Conservation (phyloP, 106 monocot species). For the Allium cepa region DNA sequence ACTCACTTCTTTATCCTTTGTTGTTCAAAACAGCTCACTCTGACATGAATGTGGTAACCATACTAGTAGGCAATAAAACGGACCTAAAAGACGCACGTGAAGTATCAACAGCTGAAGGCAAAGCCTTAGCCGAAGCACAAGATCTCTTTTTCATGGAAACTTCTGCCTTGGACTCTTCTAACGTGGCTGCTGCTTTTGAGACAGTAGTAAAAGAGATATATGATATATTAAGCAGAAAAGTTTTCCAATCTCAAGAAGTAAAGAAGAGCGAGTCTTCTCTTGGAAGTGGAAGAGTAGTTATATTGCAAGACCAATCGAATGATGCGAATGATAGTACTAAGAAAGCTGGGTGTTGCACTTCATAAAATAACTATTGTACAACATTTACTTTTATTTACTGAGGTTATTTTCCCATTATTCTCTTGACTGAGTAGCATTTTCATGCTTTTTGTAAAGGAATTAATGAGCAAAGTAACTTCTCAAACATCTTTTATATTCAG, state of each 20-base stretch:
- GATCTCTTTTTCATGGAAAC: constrained; percentile 24
- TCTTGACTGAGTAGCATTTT: constrained; percentile 8
- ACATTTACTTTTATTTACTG: neutral
- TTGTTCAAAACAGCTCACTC: constrained; percentile 14
- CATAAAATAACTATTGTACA: neutral
- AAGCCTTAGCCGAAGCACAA: constrained; percentile 13
- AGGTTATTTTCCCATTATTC: neutral
- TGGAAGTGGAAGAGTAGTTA: constrained; percentile 11
- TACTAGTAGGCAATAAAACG: constrained; percentile 16
- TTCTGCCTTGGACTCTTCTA: constrained; percentile 15
- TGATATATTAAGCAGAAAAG: constrained; percentile 18
- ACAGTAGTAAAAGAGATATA: constrained; percentile 17
- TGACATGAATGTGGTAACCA: constrained; percentile 23
- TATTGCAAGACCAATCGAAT: neutral
- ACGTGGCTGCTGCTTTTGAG: constrained; percentile 14
- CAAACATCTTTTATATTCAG: too few relatives aligned
- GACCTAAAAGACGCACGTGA: constrained; percentile 11
- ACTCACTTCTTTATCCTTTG: neutral
- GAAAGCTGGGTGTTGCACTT: constrained; percentile 5
- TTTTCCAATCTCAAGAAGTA: constrained; percentile 14
- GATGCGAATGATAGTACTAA: neutral
- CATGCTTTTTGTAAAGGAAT: constrained; percentile 4
- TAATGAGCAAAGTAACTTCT: neutral
- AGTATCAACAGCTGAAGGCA: constrained; percentile 13
- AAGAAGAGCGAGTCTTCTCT: constrained; percentile 8